Percentiles rank a stretch among this genome's conserved stretches.
phyloP scores from a whole-genome alignment of 164 flowering plant species.

The Annona cherimola region DNA sequence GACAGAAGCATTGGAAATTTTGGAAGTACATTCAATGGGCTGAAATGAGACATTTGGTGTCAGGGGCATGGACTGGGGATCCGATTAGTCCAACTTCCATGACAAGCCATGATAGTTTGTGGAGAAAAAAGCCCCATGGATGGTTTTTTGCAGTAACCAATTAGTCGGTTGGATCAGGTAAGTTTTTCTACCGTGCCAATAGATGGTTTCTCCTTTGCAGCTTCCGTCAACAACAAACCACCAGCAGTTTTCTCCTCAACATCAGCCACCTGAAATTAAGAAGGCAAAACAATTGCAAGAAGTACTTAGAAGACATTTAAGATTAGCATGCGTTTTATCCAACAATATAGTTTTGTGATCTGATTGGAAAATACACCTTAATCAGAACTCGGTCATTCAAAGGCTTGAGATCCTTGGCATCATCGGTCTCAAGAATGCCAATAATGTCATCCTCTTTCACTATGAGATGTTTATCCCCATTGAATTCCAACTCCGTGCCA shows the following conservation, averaged over 20 bases:
- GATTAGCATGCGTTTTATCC: too few relatives aligned
- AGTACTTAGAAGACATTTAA: not conserved
- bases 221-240: slow-evolving; percentile 73
- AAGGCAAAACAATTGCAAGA: not conserved
- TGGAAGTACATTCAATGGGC: too few relatives aligned
- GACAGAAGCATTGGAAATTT: too few relatives aligned
- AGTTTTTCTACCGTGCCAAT: slow-evolving; percentile 53
- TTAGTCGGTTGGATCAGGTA: not conserved
- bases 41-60: too few relatives aligned
- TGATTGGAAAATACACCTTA: slow-evolving; percentile 45
- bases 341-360: not conserved
- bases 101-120: too few relatives aligned
- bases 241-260: slow-evolving; percentile 86
- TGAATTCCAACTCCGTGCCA: slow-evolving; percentile 85
- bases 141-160: too few relatives aligned
- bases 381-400: slow-evolving; percentile 76
- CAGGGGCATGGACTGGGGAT: too few relatives aligned
- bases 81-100: too few relatives aligned
- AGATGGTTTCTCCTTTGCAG: slow-evolving; percentile 80
- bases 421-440: slow-evolving; percentile 86
- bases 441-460: slow-evolving; percentile 93
- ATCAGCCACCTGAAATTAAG: slow-evolving; percentile 54
- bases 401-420: slow-evolving; percentile 82
- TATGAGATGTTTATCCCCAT: slow-evolving; percentile 68
- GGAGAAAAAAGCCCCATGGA: too few relatives aligned